Conservation (phyloP, 208 protist species). For the Crithidia brevicula region DNA sequence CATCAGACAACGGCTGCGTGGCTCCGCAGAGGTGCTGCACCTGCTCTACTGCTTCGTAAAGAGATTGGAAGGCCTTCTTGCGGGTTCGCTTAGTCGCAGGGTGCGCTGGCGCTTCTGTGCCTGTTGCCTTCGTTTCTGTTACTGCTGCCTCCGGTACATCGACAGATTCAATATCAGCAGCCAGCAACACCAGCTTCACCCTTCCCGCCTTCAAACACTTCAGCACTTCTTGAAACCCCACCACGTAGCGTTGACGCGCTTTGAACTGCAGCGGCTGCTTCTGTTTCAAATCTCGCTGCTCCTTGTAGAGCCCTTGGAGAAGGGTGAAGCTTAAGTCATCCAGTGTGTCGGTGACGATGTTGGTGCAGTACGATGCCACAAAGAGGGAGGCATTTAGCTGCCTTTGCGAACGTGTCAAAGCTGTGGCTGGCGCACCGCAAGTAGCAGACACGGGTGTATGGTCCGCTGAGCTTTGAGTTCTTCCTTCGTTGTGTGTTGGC, state of each 20-base stretch:
- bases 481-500: background rate
- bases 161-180: conserved; percentile 55
- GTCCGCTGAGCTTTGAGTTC: background rate
- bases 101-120: background rate
- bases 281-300: conserved; percentile 57
- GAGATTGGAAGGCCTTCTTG: conserved; percentile 35
- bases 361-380: conserved; percentile 44
- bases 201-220: conserved; percentile 50
- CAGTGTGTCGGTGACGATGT: conserved; percentile 59
- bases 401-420: conserved; percentile 15
- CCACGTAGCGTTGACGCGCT: conserved; percentile 57
- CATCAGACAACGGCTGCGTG: background rate
- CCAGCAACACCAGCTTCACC: conserved; percentile 61
- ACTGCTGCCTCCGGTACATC: background rate
- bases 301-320: conserved; percentile 56
- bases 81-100: conserved; percentile 1
- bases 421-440: background rate
- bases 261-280: conserved; percentile 69
- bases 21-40: conserved; percentile 33
- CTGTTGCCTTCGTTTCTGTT: background rate
- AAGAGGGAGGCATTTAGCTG: conserved; percentile 25
- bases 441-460: background rate
- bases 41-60: conserved; percentile 38
- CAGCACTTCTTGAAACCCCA: conserved; percentile 67
- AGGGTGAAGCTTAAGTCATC: conserved; percentile 75